These are phyloP conservation scores for Epichloe bromicola DNA, from an alignment of 2,329 filamentous ascomycete species.

Conservation along the genomic window DNA sequence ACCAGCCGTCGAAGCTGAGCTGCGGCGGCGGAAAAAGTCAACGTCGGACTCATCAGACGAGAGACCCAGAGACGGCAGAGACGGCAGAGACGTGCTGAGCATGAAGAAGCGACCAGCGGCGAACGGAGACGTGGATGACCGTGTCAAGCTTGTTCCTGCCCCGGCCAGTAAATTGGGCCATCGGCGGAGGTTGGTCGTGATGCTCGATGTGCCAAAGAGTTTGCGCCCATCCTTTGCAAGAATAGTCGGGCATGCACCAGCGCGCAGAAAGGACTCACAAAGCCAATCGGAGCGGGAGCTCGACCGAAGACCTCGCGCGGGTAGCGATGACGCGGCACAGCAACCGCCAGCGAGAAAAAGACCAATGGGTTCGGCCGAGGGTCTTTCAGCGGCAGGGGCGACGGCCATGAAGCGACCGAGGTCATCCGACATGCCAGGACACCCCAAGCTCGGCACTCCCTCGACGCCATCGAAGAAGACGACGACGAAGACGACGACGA, in stretches of 20 bases:
- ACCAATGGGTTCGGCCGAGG: constrained; percentile 26
- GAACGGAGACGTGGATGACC: constrained; percentile 22
- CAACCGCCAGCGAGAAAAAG: constrained; percentile 33
- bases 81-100: constrained; percentile 9
- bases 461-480: constrained; percentile 41
- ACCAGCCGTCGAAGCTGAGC: constrained; percentile 32
- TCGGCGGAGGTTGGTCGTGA: constrained; percentile 27
- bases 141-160: neutral
- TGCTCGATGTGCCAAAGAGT: constrained; percentile 35
- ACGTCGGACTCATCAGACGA: constrained; percentile 12
- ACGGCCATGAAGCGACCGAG: constrained; percentile 29
- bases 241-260: constrained; percentile 29
- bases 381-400: constrained; percentile 23
- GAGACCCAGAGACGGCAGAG: constrained; percentile 7
- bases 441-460: constrained; percentile 24
- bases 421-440: constrained; percentile 25
- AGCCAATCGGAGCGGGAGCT: constrained; percentile 11
- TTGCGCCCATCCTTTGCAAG: constrained; percentile 30
- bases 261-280: constrained; percentile 24
- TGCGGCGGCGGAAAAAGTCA: constrained; percentile 20
- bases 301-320: constrained; percentile 23
- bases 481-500: too few species aligned
- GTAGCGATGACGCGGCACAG: constrained; percentile 28
- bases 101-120: constrained; percentile 15
- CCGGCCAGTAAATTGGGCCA: constrained; percentile 8